phyloP scores from a whole-genome alignment of 2,329 filamentous ascomycete species.

The Cladosporium phlei region DNA sequence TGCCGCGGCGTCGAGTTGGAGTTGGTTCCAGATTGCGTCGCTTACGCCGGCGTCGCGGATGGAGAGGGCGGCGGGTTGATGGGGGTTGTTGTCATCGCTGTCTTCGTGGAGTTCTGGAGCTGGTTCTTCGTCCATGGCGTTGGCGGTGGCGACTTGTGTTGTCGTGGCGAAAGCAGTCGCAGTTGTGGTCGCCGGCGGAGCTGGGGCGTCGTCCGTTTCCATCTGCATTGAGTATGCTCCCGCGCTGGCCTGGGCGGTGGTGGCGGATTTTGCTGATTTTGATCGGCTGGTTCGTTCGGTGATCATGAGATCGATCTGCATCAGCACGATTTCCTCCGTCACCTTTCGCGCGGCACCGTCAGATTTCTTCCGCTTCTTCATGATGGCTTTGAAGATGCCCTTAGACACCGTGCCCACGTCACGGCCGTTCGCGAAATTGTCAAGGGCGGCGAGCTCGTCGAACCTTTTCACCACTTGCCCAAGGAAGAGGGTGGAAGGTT shows the following conservation, averaged over 20 bases:
- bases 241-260: not conserved
- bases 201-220: no score
- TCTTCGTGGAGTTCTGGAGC: not conserved
- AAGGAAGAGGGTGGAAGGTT: constrained; percentile 15
- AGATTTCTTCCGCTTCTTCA: constrained; percentile 23
- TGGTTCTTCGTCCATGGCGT: not conserved
- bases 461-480: constrained; percentile 35
- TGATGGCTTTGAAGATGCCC: constrained; percentile 41
- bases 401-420: constrained; percentile 56
- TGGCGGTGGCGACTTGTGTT: not conserved
- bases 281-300: constrained; percentile 28
- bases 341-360: constrained; percentile 22
- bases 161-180: not conserved
- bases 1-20: constrained; percentile 47
- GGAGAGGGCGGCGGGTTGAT: not conserved
- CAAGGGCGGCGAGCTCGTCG: constrained; percentile 36
- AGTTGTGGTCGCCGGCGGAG: no score
- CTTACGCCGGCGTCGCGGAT: constrained; percentile 51
- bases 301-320: constrained; percentile 30
- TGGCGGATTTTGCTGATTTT: not conserved
- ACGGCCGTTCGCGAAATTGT: constrained; percentile 59
- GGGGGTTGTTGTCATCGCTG: not conserved
- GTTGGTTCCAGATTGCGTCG: constrained; percentile 58
- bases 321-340: constrained; percentile 24
- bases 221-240: no score